A percentile compares a stretch with the other conserved stretches of the same genome.
phyloP scores from a whole-genome alignment of 2,329 filamentous ascomycete genomes.

The Hypoxylon sp. region DNA sequence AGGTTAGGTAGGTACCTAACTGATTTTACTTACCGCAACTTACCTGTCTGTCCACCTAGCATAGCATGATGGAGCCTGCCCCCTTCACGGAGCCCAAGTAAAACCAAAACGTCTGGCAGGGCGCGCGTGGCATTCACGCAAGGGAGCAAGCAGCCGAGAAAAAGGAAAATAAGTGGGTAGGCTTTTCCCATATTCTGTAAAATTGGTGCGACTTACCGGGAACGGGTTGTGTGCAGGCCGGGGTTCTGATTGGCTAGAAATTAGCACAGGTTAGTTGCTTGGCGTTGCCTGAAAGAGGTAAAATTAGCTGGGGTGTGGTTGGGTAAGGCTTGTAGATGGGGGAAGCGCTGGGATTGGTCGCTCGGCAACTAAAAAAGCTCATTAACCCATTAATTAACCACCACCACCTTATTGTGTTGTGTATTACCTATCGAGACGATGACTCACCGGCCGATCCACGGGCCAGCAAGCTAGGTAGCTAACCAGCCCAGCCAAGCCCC shows the following conservation, averaged over 20 bases:
- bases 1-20: too few species aligned
- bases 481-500: not conserved
- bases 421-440: slow-evolving; percentile 32
- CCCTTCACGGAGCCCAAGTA: too few species aligned
- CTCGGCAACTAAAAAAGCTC: slow-evolving; percentile 22
- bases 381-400: not conserved
- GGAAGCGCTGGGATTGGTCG: slow-evolving; percentile 19
- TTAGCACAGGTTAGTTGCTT: slow-evolving; percentile 8
- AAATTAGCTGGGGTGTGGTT: slow-evolving; percentile 31
- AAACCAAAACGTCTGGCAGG: slow-evolving; percentile 17
- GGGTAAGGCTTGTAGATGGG: not conserved
- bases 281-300: slow-evolving; percentile 42
- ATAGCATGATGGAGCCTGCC: not conserved
- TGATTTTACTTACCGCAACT: slow-evolving; percentile 4
- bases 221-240: not conserved
- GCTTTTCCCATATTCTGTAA: not conserved
- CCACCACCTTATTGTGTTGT: not conserved
- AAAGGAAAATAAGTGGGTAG: too few species aligned
- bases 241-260: slow-evolving; percentile 18
- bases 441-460: slow-evolving; percentile 43
- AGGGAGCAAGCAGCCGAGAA: slow-evolving; percentile 20
- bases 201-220: slow-evolving; percentile 7
- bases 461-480: not conserved
- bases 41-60: not conserved
- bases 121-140: slow-evolving; percentile 37